These are phyloP conservation scores for Neurospora sp. DNA, from an alignment of 495 filamentous ascomycete genomes.

Conservation along the genomic window DNA sequence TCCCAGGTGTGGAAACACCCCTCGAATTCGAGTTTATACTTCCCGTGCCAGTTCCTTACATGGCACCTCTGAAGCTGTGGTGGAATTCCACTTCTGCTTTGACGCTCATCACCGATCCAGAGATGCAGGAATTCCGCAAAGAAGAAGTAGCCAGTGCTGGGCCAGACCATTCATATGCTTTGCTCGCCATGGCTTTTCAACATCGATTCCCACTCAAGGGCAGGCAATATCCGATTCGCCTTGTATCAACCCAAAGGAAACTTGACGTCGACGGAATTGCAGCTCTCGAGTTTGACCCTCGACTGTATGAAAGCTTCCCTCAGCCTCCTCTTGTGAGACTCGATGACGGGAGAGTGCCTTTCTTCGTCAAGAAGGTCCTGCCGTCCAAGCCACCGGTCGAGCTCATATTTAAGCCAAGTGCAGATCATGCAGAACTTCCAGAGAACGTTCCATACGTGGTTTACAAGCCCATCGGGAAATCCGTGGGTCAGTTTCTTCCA, in stretches of 20 bases:
- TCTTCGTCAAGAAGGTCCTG: slow-evolving; percentile 24
- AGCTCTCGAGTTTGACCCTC: slow-evolving; percentile 1
- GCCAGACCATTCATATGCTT: slow-evolving; percentile 31
- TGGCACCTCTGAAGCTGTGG: slow-evolving; percentile 37
- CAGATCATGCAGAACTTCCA: slow-evolving; percentile 18
- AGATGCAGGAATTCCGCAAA: slow-evolving; percentile 8
- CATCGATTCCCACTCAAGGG: slow-evolving; percentile 25
- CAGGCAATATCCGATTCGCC: slow-evolving; percentile 32
- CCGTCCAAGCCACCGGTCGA: slow-evolving; percentile 26
- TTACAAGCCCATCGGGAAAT: slow-evolving; percentile 28
- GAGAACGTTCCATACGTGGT: slow-evolving; percentile 38
- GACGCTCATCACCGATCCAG: slow-evolving; percentile 25
- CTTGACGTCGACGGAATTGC: slow-evolving; percentile 10
- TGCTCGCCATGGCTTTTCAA: slow-evolving; percentile 42
- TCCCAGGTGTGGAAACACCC: slow-evolving; percentile 18
- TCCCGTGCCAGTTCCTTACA: slow-evolving; percentile 31
- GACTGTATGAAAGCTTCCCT: slow-evolving; percentile 2
- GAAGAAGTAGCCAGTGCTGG: slow-evolving; percentile 13
- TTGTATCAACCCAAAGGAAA: slow-evolving; percentile 11
- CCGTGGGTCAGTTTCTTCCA: slow-evolving; percentile 47
- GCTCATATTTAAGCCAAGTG: slow-evolving; percentile 10
- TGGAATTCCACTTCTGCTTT: slow-evolving; percentile 39
- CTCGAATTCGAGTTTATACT: slow-evolving; percentile 37
- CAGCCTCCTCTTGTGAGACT: slow-evolving; percentile 24
- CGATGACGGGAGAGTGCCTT: slow-evolving; percentile 13